phyloP scores from a whole-genome alignment of 2,329 filamentous ascomycete genomes.

The Scedosporium apiospermum region DNA sequence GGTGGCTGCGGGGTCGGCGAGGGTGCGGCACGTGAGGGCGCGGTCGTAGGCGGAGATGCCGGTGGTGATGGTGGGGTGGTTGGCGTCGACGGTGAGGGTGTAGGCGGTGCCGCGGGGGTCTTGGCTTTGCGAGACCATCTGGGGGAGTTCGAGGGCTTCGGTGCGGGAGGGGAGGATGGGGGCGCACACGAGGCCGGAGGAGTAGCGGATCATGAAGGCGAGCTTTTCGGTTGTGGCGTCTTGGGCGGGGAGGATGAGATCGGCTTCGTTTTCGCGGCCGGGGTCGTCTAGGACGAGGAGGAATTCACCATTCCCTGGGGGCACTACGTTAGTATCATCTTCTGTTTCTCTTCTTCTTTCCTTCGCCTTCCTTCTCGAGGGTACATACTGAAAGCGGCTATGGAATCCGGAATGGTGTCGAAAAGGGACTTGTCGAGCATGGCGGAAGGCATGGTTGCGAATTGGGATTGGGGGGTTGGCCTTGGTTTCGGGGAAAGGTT shows the following conservation, averaged over 20 bases:
- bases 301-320: slow-evolving; percentile 70
- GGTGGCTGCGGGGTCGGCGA: slow-evolving; percentile 57
- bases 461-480: not conserved
- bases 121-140: slow-evolving; percentile 69
- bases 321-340: slow-evolving; percentile 7
- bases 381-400: slow-evolving; percentile 53
- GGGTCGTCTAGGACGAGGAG: slow-evolving; percentile 91
- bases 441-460: slow-evolving; percentile 37
- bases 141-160: slow-evolving; percentile 65
- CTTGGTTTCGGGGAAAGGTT: not conserved
- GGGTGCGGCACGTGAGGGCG: slow-evolving; percentile 66
- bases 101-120: slow-evolving; percentile 91
- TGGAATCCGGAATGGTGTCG: slow-evolving; percentile 55
- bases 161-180: slow-evolving; percentile 65
- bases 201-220: slow-evolving; percentile 91
- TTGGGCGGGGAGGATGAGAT: slow-evolving; percentile 88
- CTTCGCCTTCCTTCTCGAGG: slow-evolving; percentile 6
- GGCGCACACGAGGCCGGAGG: slow-evolving; percentile 84
- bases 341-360: not conserved
- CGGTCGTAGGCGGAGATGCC: slow-evolving; percentile 88
- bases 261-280: slow-evolving; percentile 93
- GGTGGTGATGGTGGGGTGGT: slow-evolving; percentile 64
- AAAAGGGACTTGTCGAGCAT: slow-evolving; percentile 45
- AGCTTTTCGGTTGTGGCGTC: slow-evolving; percentile 81
- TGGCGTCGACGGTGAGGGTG: slow-evolving; percentile 78